These are phyloP conservation scores for Thielaviopsis euricoi DNA, from an alignment of 2,329 filamentous ascomycete genomes.

Conservation along the genomic window DNA sequence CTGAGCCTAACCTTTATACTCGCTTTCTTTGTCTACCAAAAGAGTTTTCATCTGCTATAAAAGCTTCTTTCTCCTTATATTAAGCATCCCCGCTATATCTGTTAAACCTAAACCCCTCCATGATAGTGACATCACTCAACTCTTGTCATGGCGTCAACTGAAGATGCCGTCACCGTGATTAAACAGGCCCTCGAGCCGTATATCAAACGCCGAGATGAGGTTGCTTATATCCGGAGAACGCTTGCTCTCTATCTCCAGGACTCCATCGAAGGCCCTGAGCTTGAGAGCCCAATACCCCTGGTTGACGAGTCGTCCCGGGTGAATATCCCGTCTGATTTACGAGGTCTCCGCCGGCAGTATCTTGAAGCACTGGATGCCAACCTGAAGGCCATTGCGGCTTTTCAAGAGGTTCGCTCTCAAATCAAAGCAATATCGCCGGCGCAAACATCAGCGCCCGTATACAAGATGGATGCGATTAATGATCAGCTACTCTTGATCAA, in stretches of 20 bases:
- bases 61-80: too few relatives aligned
- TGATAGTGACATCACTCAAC: neutral
- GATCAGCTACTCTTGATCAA: conserved; percentile 35
- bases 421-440: neutral
- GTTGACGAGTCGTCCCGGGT: conserved; percentile 11
- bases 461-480: conserved; percentile 19
- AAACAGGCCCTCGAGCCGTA: conserved; percentile 27
- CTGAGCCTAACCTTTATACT: too few relatives aligned
- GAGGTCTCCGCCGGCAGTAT: conserved; percentile 37
- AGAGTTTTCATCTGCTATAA: too few relatives aligned
- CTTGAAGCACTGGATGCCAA: conserved; percentile 37
- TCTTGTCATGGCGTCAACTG: conserved; percentile 2
- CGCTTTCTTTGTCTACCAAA: neutral
- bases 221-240: conserved; percentile 37
- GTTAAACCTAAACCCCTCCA: neutral
- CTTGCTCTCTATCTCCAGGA: conserved; percentile 33
- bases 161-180: neutral
- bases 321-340: conserved; percentile 20
- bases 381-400: conserved; percentile 31
- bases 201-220: conserved; percentile 40
- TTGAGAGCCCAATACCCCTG: conserved; percentile 6
- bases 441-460: neutral
- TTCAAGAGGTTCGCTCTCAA: conserved; percentile 20
- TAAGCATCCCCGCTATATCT: too few relatives aligned
- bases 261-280: conserved; percentile 7